A percentile compares a stretch with the other conserved stretches of the same genome.
These are phyloP conservation scores for Phytophthora melonis DNA, from an alignment of 352 stramenopile genomes.

Conservation along the genomic window DNA sequence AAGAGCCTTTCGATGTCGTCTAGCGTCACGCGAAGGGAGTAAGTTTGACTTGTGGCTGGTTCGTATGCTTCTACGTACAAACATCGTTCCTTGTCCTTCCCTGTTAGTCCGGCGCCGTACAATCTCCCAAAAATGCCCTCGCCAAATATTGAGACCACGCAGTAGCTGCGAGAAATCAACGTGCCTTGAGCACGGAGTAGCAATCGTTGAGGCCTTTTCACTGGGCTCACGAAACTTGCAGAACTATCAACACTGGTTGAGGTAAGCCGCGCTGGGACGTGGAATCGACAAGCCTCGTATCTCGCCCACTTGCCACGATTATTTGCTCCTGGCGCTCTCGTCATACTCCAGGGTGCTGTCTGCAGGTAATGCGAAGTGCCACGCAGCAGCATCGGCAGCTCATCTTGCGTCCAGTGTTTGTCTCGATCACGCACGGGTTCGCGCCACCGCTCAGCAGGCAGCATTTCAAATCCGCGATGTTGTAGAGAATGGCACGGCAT, in stretches of 20 bases:
- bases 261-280: conserved; percentile 25
- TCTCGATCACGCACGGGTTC: conserved; percentile 69
- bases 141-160: conserved; percentile 65
- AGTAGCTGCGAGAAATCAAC: conserved; percentile 73
- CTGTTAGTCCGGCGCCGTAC: conserved; percentile 56
- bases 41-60: conserved; percentile 37
- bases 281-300: conserved; percentile 46
- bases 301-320: conserved; percentile 61
- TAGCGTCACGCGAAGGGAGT: conserved; percentile 51
- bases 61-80: conserved; percentile 71
- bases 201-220: conserved; percentile 35
- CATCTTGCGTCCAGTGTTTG: conserved; percentile 65
- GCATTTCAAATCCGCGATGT: conserved; percentile 46
- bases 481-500: conserved; percentile 76
- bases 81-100: conserved; percentile 37
- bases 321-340: conserved; percentile 23
- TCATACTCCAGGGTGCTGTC: conserved; percentile 48
- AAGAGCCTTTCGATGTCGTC: conserved; percentile 71
- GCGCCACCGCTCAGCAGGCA: conserved; percentile 52
- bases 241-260: not conserved
- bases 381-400: conserved; percentile 53
- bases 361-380: not conserved
- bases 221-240: conserved; percentile 11
- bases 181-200: conserved; percentile 56
- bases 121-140: conserved; percentile 66